These are phyloP conservation scores for Saccharomyces uvarum DNA, from an alignment of 1,139 yeast genomes.

Conservation along the genomic window DNA sequence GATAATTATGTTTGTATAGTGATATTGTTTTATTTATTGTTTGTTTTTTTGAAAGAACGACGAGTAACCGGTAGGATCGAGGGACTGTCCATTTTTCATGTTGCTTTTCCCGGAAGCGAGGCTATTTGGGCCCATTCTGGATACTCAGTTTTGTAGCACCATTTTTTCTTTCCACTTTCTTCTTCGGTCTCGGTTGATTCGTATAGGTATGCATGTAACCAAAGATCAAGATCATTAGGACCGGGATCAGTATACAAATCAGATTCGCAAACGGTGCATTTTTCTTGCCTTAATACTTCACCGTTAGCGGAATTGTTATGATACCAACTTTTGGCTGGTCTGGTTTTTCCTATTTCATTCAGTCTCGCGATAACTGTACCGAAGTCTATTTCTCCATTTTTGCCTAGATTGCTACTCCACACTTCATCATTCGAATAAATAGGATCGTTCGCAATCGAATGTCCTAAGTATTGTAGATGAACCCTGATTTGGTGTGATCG, in stretches of 20 bases:
- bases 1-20: not conserved
- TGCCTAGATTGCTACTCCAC: conserved; percentile 74
- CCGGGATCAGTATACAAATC: conserved; percentile 84
- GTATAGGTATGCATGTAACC: conserved; percentile 85
- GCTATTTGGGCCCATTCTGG: conserved; percentile 71
- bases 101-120: not conserved
- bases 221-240: conserved; percentile 71
- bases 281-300: conserved; percentile 50
- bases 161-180: conserved; percentile 28
- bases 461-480: conserved; percentile 78
- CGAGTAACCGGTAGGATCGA: not conserved
- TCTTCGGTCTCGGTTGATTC: conserved; percentile 42
- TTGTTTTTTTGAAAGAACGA: not conserved
- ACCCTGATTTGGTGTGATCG: conserved; percentile 93
- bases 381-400: conserved; percentile 44
- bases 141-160: conserved; percentile 75
- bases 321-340: conserved; percentile 62
- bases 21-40: not conserved
- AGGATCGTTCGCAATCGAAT: conserved; percentile 93
- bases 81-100: not conserved
- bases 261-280: conserved; percentile 62
- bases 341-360: conserved; percentile 60
- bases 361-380: conserved; percentile 42
- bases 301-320: conserved; percentile 45
- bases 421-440: conserved; percentile 64